Evolutionary conservation across 192 early-diverging fungal species (phyloP), one percentile per base, ranked within the genome.

Genomic region (Coemansia sp.): DNA sequence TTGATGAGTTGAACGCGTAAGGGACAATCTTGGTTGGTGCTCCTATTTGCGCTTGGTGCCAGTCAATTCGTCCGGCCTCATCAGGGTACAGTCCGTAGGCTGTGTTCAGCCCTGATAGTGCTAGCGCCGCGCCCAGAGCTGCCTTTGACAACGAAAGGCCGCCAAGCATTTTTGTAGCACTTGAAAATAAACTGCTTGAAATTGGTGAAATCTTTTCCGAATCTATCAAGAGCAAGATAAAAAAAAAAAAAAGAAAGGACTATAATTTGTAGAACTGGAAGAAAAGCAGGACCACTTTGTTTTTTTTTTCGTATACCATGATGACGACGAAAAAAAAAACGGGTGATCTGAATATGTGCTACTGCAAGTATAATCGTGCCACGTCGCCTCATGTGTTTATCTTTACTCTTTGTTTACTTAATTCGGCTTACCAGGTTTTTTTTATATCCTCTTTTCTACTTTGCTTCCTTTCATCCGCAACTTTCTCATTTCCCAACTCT

Each of bases 41-140:
- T 48, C 79, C 79, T 60, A 82, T 68, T 58, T 82, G 79, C 30
- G 60, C 61, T 10, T 65, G 73, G 57, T 82, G 66, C 79, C 79
- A 82, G 71, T 82, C 79, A 36, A 82, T 82, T 48, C 62, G 67
- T 16, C 79, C 73, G 1, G 79, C 79, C 67, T 82, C 79, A 58
- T 82, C 79, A 33, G 79, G 73, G 31, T 71, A 82, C 79, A 82
- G 71, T 3, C 64, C 79, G 5, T 50, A 45, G 10, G 62, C 28
- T 1, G 56, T 40, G 51, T 36, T 48, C 40, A 76, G 30, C 36
- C 67, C 61, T 52, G 67, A 48, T 48, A 68, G 33, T 4, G 65
- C 61, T 51, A 82, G 67, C n/a, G 60, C 42, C 6, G 64, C 55
- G 10, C 42, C 20, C 28, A 72, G 34, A 7, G 61, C 64, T n/a